Evolutionary conservation across 257 asterid species (phyloP), one percentile per base, ranked within the genome.

Genomic region (Solanum chaucha): DNA sequence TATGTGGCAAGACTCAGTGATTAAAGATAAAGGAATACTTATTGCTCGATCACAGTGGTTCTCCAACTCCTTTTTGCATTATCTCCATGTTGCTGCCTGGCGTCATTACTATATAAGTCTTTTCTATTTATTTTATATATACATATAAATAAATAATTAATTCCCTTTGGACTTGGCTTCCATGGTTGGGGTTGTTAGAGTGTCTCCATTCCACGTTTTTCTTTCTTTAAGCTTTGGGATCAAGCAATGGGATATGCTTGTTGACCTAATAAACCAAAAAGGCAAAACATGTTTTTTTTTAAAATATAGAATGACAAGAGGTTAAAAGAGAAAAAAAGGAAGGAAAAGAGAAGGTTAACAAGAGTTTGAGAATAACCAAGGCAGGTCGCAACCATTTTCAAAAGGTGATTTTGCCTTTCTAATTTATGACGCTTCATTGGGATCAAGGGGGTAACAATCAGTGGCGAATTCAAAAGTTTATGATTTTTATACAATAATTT

Each of bases 1-100:
- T 65, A 11, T 0, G 1, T 26, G 6, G 0, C 1, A 2, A 65
- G 1, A 4, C 4, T 65, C 20, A 11, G 1, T 10, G 1, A 64
- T 10, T 61, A n/a, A 61, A 10, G 0, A 65, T 24, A 6, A 64
- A 64, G 0, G 0, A 24, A 24, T 65, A 24, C 0, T 64, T 64
- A 64, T 3, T 1, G 1, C 6, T 64, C 8, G 1, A 9, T 64
- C 19, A 5, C 0, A 24, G 6, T 24, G 0, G 1, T 26, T 67
- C 15, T n/a, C 15, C 58, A n/a, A 74, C 17, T 22, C 58, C 1
- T 22, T 74, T 22, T 2, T 38, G 55, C 58, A 74, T 38, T 74
- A 74, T 74, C 58, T 38, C 15, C 1, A 41, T 24, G 36, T 77
- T 4, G 61, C 64, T 77, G 24, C n/a, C 15, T 26, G 36, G 2